Base-by-base conservation (phyloP, 2,329 filamentous ascomycete genomes). In the Talaromyces sp. region DNA sequence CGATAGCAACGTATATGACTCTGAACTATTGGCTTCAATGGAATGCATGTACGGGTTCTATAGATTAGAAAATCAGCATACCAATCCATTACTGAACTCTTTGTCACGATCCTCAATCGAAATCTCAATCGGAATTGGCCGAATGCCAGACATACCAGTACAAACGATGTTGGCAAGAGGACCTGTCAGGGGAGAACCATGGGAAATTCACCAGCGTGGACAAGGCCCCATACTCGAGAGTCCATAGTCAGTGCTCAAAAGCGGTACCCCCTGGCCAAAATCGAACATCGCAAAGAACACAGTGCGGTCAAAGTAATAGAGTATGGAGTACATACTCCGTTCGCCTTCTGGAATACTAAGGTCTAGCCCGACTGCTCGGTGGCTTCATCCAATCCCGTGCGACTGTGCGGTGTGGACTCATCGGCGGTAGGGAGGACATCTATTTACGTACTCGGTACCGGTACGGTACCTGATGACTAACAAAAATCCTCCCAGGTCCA, bases 291-390 rank as follows among this genome's bases (percentile, higher is more conserved):
- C n/a, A n/a, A n/a, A n/a, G n/a, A n/a, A n/a, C n/a, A n/a, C n/a
- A n/a, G n/a, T n/a, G 18, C 21, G 16, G 28, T 18, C 5, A 14
- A 14, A n/a, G 25, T n/a, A 31, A 14, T 7, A 31, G 46, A 50
- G n/a, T 31, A 28, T 50, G 46, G 46, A 48, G 44, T 21, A 42
- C 39, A n/a, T 25, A 50, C 14, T 50, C 46, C 46, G 46, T 23
- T 6, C 37, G 9, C 31, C 50, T 60, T 60, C 39, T 52, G 21
- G 33, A 60, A 48, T 57, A 61, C 58, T 63, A 21, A 61, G 50
- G 62, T 57, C 58, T 33, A 61, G 62, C 50, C 58, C 31, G 56
- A 16, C 16, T 12, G 5, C 23, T 46, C 21, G 44, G 48, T 33
- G 48, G 21, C 48, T 33, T n/a, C 9, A 18, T 33, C 25, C n/a